phyloP scores from a whole-genome alignment of 148 eudicot genomes.

The Arbutus unedo region DNA sequence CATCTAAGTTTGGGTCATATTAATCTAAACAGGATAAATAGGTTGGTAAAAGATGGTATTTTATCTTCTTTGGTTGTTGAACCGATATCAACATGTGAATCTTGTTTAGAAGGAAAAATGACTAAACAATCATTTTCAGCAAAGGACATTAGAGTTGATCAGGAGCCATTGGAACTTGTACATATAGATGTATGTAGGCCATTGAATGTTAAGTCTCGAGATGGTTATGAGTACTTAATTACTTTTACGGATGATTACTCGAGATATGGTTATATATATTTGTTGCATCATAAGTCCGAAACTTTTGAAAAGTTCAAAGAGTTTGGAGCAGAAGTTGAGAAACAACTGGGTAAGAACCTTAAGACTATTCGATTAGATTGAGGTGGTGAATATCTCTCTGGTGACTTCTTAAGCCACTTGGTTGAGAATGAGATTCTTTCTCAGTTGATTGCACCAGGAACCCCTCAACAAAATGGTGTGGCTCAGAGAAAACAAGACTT shows the following conservation, averaged over 20 bases:
- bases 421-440: background rate
- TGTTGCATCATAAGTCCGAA: background rate
- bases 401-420: background rate
- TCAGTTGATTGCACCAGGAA: no score
- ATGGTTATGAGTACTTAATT: background rate
- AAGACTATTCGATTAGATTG: background rate
- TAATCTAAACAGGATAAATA: background rate
- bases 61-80: background rate
- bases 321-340: background rate
- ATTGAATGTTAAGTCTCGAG: background rate
- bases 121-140: background rate
- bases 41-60: background rate
- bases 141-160: background rate
- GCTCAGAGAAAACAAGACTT: no score
- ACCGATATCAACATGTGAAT: background rate
- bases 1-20: background rate
- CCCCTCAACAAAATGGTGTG: no score
- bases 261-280: background rate
- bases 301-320: background rate
- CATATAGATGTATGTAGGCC: background rate
- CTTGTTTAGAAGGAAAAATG: background rate
- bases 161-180: background rate
- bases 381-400: background rate
- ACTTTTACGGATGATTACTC: conserved; percentile 8
- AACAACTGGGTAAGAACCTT: background rate